Conservation (phyloP, 2,329 filamentous ascomycete species). For the Coleophoma crateriformis region DNA sequence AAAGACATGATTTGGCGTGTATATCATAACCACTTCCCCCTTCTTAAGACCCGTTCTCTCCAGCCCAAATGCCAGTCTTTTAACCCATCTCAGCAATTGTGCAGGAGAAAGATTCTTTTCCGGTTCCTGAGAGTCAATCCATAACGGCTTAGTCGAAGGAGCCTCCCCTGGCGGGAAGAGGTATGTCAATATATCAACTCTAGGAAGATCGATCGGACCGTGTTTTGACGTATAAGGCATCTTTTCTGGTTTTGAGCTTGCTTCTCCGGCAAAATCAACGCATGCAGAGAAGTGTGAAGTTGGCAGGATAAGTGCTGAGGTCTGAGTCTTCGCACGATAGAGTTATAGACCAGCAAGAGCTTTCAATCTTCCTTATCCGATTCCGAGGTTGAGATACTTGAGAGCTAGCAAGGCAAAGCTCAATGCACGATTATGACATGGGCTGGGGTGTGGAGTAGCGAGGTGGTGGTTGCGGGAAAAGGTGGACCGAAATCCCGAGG, state of each 20-base stretch:
- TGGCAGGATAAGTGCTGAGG: not conserved
- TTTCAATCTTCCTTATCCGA: not conserved
- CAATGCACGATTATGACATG: no score
- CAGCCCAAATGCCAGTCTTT: conserved; percentile 43
- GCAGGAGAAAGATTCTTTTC: conserved; percentile 37
- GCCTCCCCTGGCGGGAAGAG: conserved; percentile 30
- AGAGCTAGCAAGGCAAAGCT: no score
- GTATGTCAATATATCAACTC: conserved; percentile 16
- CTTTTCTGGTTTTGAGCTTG: not conserved
- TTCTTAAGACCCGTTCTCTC: conserved; percentile 36
- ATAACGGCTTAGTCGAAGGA: conserved; percentile 41
- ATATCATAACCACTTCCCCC: conserved; percentile 48
- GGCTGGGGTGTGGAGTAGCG: not conserved
- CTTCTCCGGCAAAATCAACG: not conserved
- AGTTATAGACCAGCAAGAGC: no score
- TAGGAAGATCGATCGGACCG: conserved; percentile 13
- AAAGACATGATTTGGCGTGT: conserved; percentile 48
- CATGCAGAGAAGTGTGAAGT: not conserved
- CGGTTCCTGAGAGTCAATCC: conserved; percentile 45
- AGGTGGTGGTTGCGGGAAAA: not conserved
- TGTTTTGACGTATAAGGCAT: conserved; percentile 16
- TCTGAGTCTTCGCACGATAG: no score
- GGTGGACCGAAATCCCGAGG: not conserved
- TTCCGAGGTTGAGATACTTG: not conserved
- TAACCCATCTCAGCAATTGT: conserved; percentile 44